Evolutionary conservation across 176 grass and related monocot species (phyloP).

Genomic region (Paspalum notatum): DNA sequence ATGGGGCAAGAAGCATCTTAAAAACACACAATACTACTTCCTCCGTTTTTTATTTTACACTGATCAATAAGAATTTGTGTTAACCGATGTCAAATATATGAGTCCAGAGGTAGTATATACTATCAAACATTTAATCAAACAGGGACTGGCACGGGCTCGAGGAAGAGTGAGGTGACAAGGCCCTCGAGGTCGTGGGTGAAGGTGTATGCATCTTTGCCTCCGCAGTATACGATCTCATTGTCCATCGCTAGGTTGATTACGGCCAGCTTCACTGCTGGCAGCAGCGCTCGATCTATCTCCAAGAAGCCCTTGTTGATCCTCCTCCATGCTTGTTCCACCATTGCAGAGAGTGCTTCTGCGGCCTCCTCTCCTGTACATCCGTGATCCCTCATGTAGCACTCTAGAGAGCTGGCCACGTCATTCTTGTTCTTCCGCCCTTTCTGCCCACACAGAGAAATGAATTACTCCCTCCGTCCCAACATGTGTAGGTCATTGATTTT

Average conservation of each 20-base stretch:
- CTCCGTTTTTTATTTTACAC: no score
- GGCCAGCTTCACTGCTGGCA: background rate
- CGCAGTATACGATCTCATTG: background rate
- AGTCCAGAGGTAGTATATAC: no score
- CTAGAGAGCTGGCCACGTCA: background rate
- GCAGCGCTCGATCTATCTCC: background rate
- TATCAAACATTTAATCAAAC: no score
- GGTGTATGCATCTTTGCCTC: background rate
- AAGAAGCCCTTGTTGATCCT: background rate
- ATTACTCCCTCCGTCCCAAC: no score
- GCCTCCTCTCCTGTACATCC: background rate
- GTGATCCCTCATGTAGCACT: slow-evolving; percentile 34
- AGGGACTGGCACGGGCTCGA: background rate
- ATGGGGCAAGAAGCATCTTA: no score
- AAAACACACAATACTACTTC: no score
- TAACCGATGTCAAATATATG: no score
- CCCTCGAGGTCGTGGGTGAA: background rate
- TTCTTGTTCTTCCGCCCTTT: background rate
- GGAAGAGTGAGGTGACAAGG: background rate
- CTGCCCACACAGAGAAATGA: background rate
- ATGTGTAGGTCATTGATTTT: no score
- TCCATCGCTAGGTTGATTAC: background rate
- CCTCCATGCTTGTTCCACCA: background rate
- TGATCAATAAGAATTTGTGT: no score
- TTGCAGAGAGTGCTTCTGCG: background rate